Conservation (phyloP, 352 stramenopile species). For the Lagenidium giganteum region DNA sequence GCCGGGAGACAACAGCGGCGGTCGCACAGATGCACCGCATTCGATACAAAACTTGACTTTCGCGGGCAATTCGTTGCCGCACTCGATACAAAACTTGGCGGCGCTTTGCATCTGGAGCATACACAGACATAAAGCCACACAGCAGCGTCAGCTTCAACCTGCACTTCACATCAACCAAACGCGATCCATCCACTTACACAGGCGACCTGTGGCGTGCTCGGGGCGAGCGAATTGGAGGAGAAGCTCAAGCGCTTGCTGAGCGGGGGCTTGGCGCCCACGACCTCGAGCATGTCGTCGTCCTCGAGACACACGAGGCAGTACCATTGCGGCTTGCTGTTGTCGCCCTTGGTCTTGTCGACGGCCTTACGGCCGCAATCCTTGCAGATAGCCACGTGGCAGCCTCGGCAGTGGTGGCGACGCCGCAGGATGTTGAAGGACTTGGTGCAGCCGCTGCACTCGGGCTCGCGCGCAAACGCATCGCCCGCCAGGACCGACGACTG, state of each 20-base stretch:
- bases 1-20: conserved; percentile 44
- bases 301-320: conserved; percentile 72
- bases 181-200: background rate
- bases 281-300: conserved; percentile 60
- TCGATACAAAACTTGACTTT: conserved; percentile 87
- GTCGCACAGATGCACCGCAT: conserved; percentile 62
- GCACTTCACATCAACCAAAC: background rate
- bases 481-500: conserved; percentile 37
- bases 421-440: conserved; percentile 81
- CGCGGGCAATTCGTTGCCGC: conserved; percentile 68
- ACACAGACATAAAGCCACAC: background rate
- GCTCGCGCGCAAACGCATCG: conserved; percentile 63
- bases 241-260: conserved; percentile 64
- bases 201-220: conserved; percentile 1
- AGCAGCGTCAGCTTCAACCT: background rate
- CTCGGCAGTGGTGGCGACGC: conserved; percentile 79
- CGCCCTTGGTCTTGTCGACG: conserved; percentile 50
- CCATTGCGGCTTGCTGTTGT: conserved; percentile 64
- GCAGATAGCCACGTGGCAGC: conserved; percentile 78
- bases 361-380: conserved; percentile 82
- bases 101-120: conserved; percentile 40
- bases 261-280: conserved; percentile 37
- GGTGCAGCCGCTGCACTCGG: conserved; percentile 64
- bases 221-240: conserved; percentile 32
- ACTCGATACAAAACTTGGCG: conserved; percentile 84